These are phyloP conservation scores for Penicillium bovifimosum DNA, from an alignment of 495 filamentous ascomycete species.

Conservation along the genomic window DNA sequence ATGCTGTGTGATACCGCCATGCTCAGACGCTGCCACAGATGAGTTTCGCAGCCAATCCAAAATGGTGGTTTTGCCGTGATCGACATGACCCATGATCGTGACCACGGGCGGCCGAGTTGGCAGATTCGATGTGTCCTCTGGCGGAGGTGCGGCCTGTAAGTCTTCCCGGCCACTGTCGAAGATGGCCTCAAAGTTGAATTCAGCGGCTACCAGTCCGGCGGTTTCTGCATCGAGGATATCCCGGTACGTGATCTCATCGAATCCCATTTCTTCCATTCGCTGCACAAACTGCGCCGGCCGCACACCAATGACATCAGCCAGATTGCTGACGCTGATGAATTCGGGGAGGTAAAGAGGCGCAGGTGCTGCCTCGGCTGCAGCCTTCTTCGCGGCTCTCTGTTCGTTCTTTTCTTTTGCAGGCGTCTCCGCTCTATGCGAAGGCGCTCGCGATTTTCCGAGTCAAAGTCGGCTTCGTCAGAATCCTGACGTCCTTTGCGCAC, in stretches of 20 bases:
- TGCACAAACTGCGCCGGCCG: constrained; percentile 63
- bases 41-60: constrained; percentile 92
- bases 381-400: constrained; percentile 31
- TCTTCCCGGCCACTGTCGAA: constrained; percentile 68
- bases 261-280: constrained; percentile 71
- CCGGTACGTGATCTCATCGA: constrained; percentile 71
- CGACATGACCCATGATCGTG: constrained; percentile 99
- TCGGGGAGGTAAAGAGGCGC: constrained; percentile 77
- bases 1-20: constrained; percentile 97
- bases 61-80: constrained; percentile 97
- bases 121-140: constrained; percentile 64
- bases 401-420: constrained; percentile 39
- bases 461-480: constrained; percentile 34
- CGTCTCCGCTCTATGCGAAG: constrained; percentile 39
- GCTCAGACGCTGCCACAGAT: constrained; percentile 82
- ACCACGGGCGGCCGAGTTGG: constrained; percentile 85
- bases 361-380: constrained; percentile 31
- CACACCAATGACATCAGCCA: constrained; percentile 73
- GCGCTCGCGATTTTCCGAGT: constrained; percentile 29
- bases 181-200: constrained; percentile 89
- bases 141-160: constrained; percentile 60
- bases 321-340: constrained; percentile 79
- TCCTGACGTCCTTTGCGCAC: constrained; percentile 20
- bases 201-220: constrained; percentile 82
- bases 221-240: constrained; percentile 86